Evolutionary conservation across 163 green algal species (phyloP), one percentile per base, ranked within the genome.

Genomic region (Volvox carteri): DNA sequence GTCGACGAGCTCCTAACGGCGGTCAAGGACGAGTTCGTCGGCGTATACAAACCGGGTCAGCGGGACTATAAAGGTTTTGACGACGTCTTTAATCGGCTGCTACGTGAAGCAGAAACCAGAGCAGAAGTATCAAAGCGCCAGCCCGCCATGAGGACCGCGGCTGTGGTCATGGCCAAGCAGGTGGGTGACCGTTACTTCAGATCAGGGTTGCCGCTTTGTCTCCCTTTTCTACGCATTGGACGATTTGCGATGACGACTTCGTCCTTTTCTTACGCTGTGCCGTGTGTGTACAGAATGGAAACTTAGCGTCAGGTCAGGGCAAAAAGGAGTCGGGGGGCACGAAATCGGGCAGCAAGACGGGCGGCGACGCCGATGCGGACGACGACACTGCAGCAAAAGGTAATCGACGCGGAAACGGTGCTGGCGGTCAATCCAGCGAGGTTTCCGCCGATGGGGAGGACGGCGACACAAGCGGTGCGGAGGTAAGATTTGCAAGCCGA

Each of bases 1-100:
- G 97, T 99, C 33, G 97, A 99, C 46, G 94, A 97, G 68, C 94
- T 99, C 78, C 94, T 99, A 74, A 81, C 93, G 23, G 44, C 73
- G 3, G 92, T 98, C 0, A 97, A 96, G 68, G 87, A 93, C 9
- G 93, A 96, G 44, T 99, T 99, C 68, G 72, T 72, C 23, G 56
- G 18, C 21, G 21, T 92, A 4, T 91, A 92, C 72, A 87, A 91
- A 74, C 88, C 88, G 0, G 88, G 86, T 9, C 74, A 86, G 30
- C 58, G 65, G 25, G 89, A 83, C 72, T 98, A 97, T 84, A 75
- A 83, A 1, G 68, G 93, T 28, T 99, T 99, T 79, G 93, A 95
- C 30, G 90, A 90, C 33, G 90, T 89, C n/a, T 99, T 99, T 81
- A 25, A 93, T 41, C 72, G 89, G 11, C 86, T 98, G 72, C 92